phyloP scores from a whole-genome alignment of 148 eudicot species.

The Rheum nobile region DNA sequence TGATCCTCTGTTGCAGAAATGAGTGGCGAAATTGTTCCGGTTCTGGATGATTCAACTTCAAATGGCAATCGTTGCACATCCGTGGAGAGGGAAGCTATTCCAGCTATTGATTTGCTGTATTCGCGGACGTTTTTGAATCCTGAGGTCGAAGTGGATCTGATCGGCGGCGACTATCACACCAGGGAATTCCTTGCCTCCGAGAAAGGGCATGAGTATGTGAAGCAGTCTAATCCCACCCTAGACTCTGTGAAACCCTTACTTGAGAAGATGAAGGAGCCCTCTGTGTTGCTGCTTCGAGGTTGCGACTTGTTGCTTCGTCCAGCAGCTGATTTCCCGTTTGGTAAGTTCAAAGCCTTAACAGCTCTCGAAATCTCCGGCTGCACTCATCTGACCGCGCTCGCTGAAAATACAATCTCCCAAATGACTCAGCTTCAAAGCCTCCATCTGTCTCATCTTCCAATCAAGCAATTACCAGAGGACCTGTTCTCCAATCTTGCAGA shows the following conservation, averaged over 20 bases:
- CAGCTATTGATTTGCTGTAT: no score
- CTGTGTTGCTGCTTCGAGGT: background rate
- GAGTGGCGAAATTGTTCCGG: no score
- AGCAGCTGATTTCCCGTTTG: background rate
- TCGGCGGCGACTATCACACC: background rate
- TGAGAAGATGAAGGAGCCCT: background rate
- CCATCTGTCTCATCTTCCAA: background rate
- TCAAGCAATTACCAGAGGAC: background rate
- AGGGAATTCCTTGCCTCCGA: no score
- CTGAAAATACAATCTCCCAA: background rate
- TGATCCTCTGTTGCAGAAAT: no score
- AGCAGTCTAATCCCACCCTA: background rate
- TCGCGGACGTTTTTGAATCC: no score
- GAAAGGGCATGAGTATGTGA: background rate
- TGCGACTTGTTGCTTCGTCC: background rate
- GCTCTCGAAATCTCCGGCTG: background rate
- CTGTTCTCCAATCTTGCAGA: background rate
- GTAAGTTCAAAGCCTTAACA: background rate
- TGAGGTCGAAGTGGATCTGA: no score
- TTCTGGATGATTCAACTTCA: no score
- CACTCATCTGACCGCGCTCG: background rate
- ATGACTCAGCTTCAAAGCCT: background rate
- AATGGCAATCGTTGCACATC: no score
- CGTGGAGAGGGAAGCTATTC: no score
- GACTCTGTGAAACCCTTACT: background rate